phyloP scores from a whole-genome alignment of 768 basidiomycete genomes.

The Leucogyrophana mollusca region DNA sequence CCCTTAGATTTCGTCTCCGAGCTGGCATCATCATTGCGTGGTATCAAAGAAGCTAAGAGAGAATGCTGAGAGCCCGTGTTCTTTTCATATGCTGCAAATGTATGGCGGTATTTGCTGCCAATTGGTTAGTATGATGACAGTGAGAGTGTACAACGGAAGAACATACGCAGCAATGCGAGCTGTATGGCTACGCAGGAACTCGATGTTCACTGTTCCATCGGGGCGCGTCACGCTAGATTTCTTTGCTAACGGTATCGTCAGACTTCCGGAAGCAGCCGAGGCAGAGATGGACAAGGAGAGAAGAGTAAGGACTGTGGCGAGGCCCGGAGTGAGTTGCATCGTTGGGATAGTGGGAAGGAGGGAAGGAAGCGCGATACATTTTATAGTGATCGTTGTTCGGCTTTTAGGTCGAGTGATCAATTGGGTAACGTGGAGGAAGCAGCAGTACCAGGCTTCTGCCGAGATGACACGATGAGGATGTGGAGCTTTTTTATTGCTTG shows the following conservation, averaged over 20 bases:
- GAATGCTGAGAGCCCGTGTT: conserved; percentile 45
- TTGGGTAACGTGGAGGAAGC: no score
- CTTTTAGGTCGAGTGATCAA: no score
- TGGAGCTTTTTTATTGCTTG: no score
- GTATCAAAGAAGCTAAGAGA: conserved; percentile 23
- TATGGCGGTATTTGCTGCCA: conserved; percentile 41
- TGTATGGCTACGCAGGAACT: not conserved
- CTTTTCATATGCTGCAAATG: conserved; percentile 41
- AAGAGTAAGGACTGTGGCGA: conserved; percentile 11
- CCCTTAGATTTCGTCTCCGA: conserved; percentile 5
- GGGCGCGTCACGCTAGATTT: not conserved
- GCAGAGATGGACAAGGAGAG: conserved; percentile 14
- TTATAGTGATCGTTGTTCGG: no score
- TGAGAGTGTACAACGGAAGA: not conserved
- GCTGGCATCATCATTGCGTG: conserved; percentile 7
- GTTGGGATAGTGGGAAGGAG: not conserved
- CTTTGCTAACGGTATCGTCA: not conserved
- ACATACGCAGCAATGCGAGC: not conserved
- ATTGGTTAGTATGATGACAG: not conserved
- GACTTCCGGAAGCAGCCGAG: not conserved
- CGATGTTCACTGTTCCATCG: not conserved
- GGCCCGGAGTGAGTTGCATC: conserved; percentile 17
- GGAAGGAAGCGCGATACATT: no score
- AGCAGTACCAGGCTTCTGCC: no score
- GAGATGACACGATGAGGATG: no score